phyloP scores from a whole-genome alignment of 176 grass and related monocot genomes.

The Avena eriantha region DNA sequence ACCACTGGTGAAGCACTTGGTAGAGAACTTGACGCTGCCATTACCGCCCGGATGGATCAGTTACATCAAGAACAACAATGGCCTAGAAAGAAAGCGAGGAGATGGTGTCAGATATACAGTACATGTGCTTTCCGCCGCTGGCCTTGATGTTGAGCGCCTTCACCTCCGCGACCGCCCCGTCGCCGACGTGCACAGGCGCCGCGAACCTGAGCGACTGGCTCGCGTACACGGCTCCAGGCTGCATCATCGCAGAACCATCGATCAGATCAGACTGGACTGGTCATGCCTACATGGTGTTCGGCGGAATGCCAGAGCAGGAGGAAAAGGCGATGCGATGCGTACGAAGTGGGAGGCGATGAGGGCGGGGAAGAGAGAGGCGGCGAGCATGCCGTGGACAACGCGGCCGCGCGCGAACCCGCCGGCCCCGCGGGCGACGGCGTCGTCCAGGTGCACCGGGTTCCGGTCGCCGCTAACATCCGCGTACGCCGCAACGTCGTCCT shows the following conservation, averaged over 20 bases:
- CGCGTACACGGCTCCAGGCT: conserved; percentile 81
- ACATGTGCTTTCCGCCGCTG: conserved; percentile 56
- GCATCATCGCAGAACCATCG: background rate
- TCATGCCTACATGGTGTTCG: background rate
- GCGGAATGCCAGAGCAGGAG: conserved; percentile 41
- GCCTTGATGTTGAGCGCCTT: conserved; percentile 50
- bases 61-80: background rate
- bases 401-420: conserved; percentile 59
- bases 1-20: conserved; percentile 61
- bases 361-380: conserved; percentile 73
- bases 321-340: background rate
- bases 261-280: background rate
- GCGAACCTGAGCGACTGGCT: conserved; percentile 71
- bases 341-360: conserved; percentile 70
- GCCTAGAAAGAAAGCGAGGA: background rate
- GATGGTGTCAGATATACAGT: background rate
- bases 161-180: conserved; percentile 60
- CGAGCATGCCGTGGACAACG: conserved; percentile 84
- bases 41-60: background rate
- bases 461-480: conserved; percentile 63
- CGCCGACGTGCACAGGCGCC: conserved; percentile 63
- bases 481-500: conserved; percentile 58
- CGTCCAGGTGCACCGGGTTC: conserved; percentile 80
- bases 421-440: conserved; percentile 35
- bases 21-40: conserved; percentile 68